phyloP scores from a whole-genome alignment of 2,329 filamentous ascomycete genomes.

The Nemania sp. region DNA sequence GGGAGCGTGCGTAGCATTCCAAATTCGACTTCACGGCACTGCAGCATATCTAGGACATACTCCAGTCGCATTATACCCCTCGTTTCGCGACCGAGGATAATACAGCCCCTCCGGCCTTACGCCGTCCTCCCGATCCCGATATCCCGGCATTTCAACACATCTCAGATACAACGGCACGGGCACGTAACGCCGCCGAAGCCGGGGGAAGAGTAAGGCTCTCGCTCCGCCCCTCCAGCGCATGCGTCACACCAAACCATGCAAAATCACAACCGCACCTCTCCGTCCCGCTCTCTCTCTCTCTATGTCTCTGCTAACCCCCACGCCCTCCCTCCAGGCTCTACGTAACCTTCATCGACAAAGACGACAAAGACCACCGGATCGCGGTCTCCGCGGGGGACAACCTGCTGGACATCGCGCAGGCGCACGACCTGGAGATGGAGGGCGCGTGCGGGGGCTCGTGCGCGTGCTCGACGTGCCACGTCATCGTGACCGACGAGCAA shows the following conservation, averaged over 20 bases:
- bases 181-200: constrained; percentile 83
- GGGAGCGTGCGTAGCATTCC: constrained; percentile 12
- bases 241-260: no score
- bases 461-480: constrained; percentile 90
- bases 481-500: constrained; percentile 75
- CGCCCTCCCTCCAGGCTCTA: constrained; percentile 62
- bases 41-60: constrained; percentile 7
- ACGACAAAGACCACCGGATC: constrained; percentile 73
- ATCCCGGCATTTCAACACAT: constrained; percentile 66
- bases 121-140: constrained; percentile 10
- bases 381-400: constrained; percentile 87
- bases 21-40: constrained; percentile 1
- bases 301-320: not conserved
- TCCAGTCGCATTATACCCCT: not conserved
- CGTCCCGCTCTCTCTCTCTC: not conserved
- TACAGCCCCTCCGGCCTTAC: constrained; percentile 5
- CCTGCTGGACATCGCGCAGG: constrained; percentile 91
- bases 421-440: constrained; percentile 96
- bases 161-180: constrained; percentile 66
- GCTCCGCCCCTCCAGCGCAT: not conserved
- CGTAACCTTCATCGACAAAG: constrained; percentile 93
- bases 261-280: no score
- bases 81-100: constrained; percentile 3
- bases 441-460: constrained; percentile 94
- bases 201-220: constrained; percentile 77